A percentile compares a stretch with the other conserved stretches of the same genome.
phyloP scores from a whole-genome alignment of 2,329 filamentous ascomycete species.

The Fusarium sp. region DNA sequence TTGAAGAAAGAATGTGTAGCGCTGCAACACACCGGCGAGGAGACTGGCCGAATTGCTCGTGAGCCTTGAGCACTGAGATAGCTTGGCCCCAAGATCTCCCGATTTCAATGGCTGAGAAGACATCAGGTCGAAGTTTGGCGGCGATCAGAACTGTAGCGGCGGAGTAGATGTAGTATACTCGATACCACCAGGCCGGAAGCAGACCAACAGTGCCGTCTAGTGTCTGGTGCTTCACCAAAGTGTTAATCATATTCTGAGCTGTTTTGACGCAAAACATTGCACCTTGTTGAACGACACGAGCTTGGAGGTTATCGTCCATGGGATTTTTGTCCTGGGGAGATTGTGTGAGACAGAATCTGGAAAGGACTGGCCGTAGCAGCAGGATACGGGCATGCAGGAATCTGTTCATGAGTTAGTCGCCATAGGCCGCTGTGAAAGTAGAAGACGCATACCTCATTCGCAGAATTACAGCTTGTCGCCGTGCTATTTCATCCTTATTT shows the following conservation, averaged over 20 bases:
- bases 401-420: conserved; percentile 6
- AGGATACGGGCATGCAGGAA: conserved; percentile 48
- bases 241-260: conserved; percentile 45
- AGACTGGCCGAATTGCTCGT: conserved; percentile 47
- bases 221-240: conserved; percentile 42
- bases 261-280: conserved; percentile 47
- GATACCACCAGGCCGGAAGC: conserved; percentile 52
- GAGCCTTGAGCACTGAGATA: conserved; percentile 44
- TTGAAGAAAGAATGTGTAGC: conserved; percentile 46
- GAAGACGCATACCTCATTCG: conserved; percentile 42
- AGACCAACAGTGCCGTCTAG: conserved; percentile 45
- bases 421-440: background rate
- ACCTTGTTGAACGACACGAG: conserved; percentile 45
- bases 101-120: conserved; percentile 41
- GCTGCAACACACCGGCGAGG: conserved; percentile 46
- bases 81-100: conserved; percentile 45
- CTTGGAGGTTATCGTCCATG: conserved; percentile 34
- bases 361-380: conserved; percentile 45
- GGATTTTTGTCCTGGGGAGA: conserved; percentile 8
- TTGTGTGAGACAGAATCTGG: conserved; percentile 44
- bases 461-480: conserved; percentile 46
- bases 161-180: conserved; percentile 49
- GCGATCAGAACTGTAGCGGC: conserved; percentile 49
- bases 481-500: conserved; percentile 37
- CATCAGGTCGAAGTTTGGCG: conserved; percentile 46